Evolutionary conservation across 768 basidiomycete species (phyloP).

Genomic region (Boletus pseudo-olivaceus): DNA sequence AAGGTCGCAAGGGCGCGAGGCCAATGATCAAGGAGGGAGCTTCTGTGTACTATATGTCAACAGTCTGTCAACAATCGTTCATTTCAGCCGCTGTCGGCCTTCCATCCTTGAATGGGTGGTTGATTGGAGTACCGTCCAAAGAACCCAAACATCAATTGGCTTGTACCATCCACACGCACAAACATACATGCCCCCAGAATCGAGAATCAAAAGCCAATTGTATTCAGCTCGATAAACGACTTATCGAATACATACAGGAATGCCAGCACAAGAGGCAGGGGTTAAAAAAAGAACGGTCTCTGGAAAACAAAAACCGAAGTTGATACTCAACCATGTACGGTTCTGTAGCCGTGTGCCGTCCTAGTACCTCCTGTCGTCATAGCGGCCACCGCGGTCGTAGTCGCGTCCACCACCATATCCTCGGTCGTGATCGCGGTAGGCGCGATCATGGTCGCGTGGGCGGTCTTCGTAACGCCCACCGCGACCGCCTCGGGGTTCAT

Average conservation of each 20-base stretch:
- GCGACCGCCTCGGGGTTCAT: conserved; percentile 50
- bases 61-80: too few relatives aligned
- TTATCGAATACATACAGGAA: conserved; percentile 24
- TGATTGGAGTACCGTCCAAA: background rate
- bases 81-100: too few relatives aligned
- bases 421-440: conserved; percentile 40
- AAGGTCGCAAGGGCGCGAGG: too few relatives aligned
- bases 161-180: background rate
- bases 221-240: conserved; percentile 18
- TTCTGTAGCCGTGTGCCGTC: background rate
- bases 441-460: conserved; percentile 34
- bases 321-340: conserved; percentile 1
- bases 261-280: conserved; percentile 1
- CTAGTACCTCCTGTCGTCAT: conserved; percentile 45
- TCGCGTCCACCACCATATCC: conserved; percentile 33
- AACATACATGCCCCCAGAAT: background rate
- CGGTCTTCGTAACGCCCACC: conserved; percentile 43
- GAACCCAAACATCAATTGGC: background rate
- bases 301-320: background rate
- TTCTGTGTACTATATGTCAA: too few relatives aligned
- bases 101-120: too few relatives aligned
- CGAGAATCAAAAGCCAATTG: conserved; percentile 5
- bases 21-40: too few relatives aligned
- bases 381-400: conserved; percentile 39
- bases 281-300: background rate